Evolutionary conservation across 768 basidiomycete genomes (phyloP), one percentile per base, ranked within the genome.

Genomic region (Tricholomella constricta): DNA sequence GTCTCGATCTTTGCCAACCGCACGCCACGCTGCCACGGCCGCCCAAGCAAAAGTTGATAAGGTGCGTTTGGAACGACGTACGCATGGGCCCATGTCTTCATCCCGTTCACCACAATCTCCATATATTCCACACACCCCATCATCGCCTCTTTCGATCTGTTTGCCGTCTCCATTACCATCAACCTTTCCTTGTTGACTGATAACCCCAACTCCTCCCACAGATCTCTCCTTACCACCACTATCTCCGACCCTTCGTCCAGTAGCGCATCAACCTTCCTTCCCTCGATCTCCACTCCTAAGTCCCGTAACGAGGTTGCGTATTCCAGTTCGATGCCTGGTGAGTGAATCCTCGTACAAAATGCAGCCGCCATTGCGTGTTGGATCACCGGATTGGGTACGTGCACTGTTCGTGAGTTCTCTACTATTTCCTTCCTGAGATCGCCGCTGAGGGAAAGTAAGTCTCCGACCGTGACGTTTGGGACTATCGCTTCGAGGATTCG

Each of bases 141-240:
- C 36, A 38, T 38, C 36, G 36, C 19, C 17, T 38, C 36, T 19
- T 19, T 38, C 20, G 17, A n/a, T 4, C 36, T 19, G 11, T 38
- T 38, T 11, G 36, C 36, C 36, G 36, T 38, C 36, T 38, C 36
- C 36, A 38, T 38, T 23, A 12, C 26, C 41, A 67, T 61, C 15
- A 29, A 26, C 7, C 49, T 36, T 19, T 45, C 38, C n/a, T 48
- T 26, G 19, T 65, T 67, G 8, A 62, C 36, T 2, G 19, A 20
- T 6, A 61, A 2, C 22, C 50, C n/a, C 36, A 38, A 6, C 36
- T 38, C 36, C 17, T 38, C 17, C 36, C 36, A 38, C 36, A 38
- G 20, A 19, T 67, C 62, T 14, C 56, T 52, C 2, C 51, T 4
- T 1, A 69, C 50, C 3, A 69, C 47, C 17, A 69, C 62, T 9